phyloP scores from a whole-genome alignment of 2,329 filamentous ascomycete species.

The Dryadomyces sulphureus region DNA sequence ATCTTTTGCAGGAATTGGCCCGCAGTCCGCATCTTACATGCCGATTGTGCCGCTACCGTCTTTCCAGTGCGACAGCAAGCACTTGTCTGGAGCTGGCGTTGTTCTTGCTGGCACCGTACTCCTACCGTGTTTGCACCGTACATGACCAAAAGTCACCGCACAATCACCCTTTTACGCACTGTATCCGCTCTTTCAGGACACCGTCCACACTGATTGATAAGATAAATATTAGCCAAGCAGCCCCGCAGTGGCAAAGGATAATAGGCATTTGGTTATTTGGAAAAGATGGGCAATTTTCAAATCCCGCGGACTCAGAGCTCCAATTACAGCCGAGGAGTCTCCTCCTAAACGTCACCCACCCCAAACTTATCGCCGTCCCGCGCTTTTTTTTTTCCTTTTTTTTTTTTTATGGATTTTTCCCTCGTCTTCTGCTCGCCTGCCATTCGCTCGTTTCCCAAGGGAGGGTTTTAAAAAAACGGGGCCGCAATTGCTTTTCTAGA shows the following conservation, averaged over 20 bases:
- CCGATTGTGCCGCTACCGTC: too few species aligned
- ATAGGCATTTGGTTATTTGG: neutral
- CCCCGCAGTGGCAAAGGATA: conserved; percentile 1
- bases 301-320: conserved; percentile 2
- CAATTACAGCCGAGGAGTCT: conserved; percentile 3
- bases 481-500: neutral
- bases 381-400: conserved; percentile 6
- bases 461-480: neutral
- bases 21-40: too few species aligned
- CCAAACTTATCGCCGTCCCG: conserved; percentile 4
- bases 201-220: conserved; percentile 1
- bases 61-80: too few species aligned
- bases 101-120: too few species aligned
- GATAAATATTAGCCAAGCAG: neutral
- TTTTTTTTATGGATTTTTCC: neutral
- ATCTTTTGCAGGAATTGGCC: too few species aligned
- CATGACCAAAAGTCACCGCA: too few species aligned
- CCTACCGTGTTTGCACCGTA: too few species aligned
- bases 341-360: conserved; percentile 1
- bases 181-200: neutral
- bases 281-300: neutral
- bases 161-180: neutral
- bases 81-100: too few species aligned
- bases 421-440: neutral
- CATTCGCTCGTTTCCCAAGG: conserved; percentile 4